Evolutionary conservation across 179 eudicot genomes (phyloP).

Genomic region (Pouteria campechiana): DNA sequence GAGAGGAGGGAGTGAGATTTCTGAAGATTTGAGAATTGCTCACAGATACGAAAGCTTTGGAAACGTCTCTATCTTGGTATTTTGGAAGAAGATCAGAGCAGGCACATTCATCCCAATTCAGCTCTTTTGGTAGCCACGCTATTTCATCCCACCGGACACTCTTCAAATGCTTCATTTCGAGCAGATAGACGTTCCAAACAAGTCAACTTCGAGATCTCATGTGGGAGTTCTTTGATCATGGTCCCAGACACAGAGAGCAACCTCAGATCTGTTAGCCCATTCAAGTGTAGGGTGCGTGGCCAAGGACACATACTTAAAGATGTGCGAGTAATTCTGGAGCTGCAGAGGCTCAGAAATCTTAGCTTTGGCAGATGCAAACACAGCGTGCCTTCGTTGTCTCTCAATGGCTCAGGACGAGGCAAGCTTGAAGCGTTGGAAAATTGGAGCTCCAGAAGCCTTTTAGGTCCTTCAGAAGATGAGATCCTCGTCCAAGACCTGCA

Average conservation of each 20-base stretch:
- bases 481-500: too few species aligned
- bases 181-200: conserved; percentile 10
- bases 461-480: too few species aligned
- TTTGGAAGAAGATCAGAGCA: conserved; percentile 1
- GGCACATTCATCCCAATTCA: conserved; percentile 2
- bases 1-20: not conserved
- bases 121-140: not conserved
- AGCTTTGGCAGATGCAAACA: too few species aligned
- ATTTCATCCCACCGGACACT: not conserved
- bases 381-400: too few species aligned
- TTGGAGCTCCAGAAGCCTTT: too few species aligned
- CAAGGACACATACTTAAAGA: too few species aligned
- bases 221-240: not conserved
- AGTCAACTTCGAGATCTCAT: conserved; percentile 9
- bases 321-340: too few species aligned
- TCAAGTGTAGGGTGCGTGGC: too few species aligned
- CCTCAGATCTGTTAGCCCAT: not conserved
- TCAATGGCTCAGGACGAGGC: too few species aligned
- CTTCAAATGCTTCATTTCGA: not conserved
- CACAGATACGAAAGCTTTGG: not conserved
- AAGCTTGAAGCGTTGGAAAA: conserved; percentile 9
- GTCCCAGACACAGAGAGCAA: not conserved
- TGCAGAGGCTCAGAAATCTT: too few species aligned
- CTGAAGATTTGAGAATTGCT: conserved; percentile 2
- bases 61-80: not conserved